Percentiles rank a stretch among this genome's conserved stretches.
phyloP scores from a whole-genome alignment of 768 basidiomycete genomes.

The Trametes coccinea region DNA sequence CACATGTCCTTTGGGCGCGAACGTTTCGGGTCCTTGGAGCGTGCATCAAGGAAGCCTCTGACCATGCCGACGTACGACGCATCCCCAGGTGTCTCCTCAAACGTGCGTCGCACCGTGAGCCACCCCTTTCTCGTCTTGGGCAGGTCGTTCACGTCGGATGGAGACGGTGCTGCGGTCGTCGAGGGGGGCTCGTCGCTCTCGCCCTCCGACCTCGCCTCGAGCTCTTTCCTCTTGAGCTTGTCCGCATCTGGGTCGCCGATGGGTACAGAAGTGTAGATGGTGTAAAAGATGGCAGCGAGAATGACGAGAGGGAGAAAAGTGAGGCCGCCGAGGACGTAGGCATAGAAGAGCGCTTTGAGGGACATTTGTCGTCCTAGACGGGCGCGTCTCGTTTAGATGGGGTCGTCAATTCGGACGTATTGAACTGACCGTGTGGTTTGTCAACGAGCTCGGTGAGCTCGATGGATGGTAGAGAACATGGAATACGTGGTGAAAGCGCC shows the following conservation, averaged over 20 bases:
- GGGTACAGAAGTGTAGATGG: slow-evolving; percentile 86
- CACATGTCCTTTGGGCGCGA: slow-evolving; percentile 90
- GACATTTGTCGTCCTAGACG: slow-evolving; percentile 47
- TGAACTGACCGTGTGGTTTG: slow-evolving; percentile 5
- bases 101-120: slow-evolving; percentile 81
- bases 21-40: slow-evolving; percentile 82
- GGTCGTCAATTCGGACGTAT: neutral
- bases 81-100: slow-evolving; percentile 63
- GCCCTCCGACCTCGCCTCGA: slow-evolving; percentile 21
- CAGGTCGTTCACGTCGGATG: slow-evolving; percentile 48
- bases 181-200: slow-evolving; percentile 34
- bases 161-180: slow-evolving; percentile 30
- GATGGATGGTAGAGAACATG: slow-evolving; percentile 17
- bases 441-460: slow-evolving; percentile 18
- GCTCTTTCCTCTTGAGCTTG: slow-evolving; percentile 32
- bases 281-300: slow-evolving; percentile 54
- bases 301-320: slow-evolving; percentile 85
- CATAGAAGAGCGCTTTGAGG: slow-evolving; percentile 71
- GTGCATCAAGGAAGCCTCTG: slow-evolving; percentile 75
- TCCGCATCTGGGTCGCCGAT: slow-evolving; percentile 54
- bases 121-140: slow-evolving; percentile 75
- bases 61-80: slow-evolving; percentile 79
- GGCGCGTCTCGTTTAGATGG: slow-evolving; percentile 7
- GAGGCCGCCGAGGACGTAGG: slow-evolving; percentile 86
- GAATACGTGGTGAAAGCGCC: slow-evolving; percentile 22